Conservation (phyloP, 202 grass and related monocot species). For the Setaria viridis region DNA sequence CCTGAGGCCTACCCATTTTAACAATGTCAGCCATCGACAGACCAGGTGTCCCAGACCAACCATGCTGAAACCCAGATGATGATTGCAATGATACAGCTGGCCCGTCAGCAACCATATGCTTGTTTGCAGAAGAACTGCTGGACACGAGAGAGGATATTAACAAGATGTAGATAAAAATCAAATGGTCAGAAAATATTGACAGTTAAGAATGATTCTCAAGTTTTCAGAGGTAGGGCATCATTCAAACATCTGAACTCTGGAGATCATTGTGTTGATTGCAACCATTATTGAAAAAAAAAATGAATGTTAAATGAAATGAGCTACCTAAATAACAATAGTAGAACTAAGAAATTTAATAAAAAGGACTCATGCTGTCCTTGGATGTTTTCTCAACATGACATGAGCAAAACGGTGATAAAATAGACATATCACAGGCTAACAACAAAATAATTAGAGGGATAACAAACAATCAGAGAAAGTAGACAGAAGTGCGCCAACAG, state of each 20-base stretch:
- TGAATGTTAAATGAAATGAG: background rate
- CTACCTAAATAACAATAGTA: background rate
- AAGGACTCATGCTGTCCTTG: constrained; percentile 7
- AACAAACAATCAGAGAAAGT: background rate
- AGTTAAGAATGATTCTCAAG: constrained; percentile 14
- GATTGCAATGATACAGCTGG: constrained; percentile 59
- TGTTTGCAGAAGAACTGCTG: constrained; percentile 58
- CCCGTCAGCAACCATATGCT: constrained; percentile 60
- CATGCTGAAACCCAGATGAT: constrained; percentile 73
- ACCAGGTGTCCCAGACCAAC: constrained; percentile 78
- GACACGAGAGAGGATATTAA: constrained; percentile 42
- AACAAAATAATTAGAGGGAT: constrained; percentile 29
- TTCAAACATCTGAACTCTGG: background rate
- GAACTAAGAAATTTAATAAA: constrained; percentile 1
- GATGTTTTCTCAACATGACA: background rate
- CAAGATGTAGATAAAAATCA: background rate
- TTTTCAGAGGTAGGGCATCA: background rate
- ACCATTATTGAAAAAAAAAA: background rate
- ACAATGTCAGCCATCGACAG: constrained; percentile 98
- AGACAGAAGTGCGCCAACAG: background rate
- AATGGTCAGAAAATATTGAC: constrained; percentile 18
- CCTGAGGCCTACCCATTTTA: constrained; percentile 86
- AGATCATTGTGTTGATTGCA: background rate
- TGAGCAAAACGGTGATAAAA: background rate
- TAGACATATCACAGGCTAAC: constrained; percentile 1